Evolutionary conservation across 352 stramenopile species (phyloP), one percentile per base, ranked within the genome.

Genomic region (Globisporangium cederbergense): DNA sequence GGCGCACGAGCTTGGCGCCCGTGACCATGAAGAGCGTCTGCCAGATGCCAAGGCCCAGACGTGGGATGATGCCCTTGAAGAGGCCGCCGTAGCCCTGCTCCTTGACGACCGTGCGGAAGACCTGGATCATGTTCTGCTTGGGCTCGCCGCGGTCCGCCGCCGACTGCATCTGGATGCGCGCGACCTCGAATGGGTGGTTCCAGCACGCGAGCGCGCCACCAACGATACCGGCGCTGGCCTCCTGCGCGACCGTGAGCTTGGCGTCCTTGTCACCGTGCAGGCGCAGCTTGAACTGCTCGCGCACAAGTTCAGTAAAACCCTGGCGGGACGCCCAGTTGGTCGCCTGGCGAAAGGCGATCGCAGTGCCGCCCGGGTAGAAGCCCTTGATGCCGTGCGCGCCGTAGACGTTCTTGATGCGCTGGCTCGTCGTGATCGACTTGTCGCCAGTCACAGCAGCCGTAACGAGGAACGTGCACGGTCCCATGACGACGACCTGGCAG

Each of bases 1-100:
- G 83, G 58, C 90, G 89, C 65, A 97, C 79, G 50, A 97, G 81
- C 77, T 97, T 97, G 34, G 89, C 89, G 32, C 89, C 89, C 45
- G 89, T 97, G 72, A 97, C 89, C 89, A 97, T 97, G 68, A 97
- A 97, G 49, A 97, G 80, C 68, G 89, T 97, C 76, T 97, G 89
- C 88, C 88, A 97, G 62, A 97, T 93, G 57, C 85, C 87, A 11
- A 96, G 79, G 3, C 85, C 79, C 46, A 96, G 75, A 40, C 89
- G 85, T 38, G 89, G 89, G 62, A 97, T 87, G 66, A 97, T 95
- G 65, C 89, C 89, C 73, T 97, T 97, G 75, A 97, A 97, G 46
- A 97, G 84, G 3, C 89, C 89, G 1, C 66, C 75, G 47, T 81
- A 77, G 51, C 89, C 89, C 68, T 96, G 83, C 70, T 95, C 84